Conservation (phyloP, 2,329 filamentous ascomycete species). For the Cytospora piceae region DNA sequence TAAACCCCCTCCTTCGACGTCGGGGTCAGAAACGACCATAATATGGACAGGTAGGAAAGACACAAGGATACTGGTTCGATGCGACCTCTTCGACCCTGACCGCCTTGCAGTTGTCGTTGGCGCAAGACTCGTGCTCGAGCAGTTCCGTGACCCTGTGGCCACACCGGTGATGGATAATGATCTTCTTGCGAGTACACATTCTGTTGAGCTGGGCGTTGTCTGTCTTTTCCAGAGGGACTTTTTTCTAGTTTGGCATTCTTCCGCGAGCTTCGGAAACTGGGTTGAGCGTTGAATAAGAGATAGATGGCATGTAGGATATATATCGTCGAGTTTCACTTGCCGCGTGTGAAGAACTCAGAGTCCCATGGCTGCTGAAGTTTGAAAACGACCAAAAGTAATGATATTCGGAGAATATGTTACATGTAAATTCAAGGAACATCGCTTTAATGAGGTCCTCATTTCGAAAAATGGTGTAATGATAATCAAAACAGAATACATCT, state of each 20-base stretch:
- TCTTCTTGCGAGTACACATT: constrained; percentile 36
- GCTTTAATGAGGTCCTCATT: background rate
- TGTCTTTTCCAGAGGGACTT: background rate
- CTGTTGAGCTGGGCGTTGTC: background rate
- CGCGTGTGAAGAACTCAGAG: background rate
- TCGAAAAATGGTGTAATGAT: background rate
- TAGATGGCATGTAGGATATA: background rate
- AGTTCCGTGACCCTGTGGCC: constrained; percentile 40
- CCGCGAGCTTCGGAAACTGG: background rate
- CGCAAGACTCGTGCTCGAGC: constrained; percentile 34
- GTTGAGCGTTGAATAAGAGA: background rate
- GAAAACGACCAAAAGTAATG: background rate
- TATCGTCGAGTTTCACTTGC: background rate
- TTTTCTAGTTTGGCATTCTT: background rate
- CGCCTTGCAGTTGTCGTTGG: constrained; percentile 35
- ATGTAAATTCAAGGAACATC: background rate
- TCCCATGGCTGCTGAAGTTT: background rate
- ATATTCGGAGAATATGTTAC: background rate
- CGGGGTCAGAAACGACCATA: constrained; percentile 38
- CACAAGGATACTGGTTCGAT: constrained; percentile 40
- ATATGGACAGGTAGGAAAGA: constrained; percentile 35
- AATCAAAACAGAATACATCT: background rate
- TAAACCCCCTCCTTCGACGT: background rate
- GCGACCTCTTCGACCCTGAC: constrained; percentile 33
- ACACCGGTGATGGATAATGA: constrained; percentile 41